These are phyloP conservation scores for Mycena latifolia DNA, from an alignment of 768 basidiomycete species.

Conservation along the genomic window DNA sequence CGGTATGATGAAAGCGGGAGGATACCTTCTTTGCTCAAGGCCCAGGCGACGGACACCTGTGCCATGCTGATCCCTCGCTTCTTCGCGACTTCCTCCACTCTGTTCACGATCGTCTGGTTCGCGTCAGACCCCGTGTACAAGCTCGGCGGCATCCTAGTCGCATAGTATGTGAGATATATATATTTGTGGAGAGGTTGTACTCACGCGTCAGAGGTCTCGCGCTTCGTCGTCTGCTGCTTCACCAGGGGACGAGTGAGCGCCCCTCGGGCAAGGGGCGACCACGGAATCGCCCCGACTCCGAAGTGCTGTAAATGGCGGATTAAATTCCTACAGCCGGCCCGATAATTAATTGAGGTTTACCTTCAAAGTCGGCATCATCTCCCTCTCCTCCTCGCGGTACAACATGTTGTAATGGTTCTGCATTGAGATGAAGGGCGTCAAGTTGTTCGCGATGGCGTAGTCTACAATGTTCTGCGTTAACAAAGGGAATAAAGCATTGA, in stretches of 20 bases:
- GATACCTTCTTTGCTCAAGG: neutral
- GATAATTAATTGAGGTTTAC: neutral
- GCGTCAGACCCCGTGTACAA: neutral
- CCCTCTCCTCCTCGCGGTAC: conserved; percentile 14
- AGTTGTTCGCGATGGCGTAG: conserved; percentile 20
- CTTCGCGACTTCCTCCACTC: conserved; percentile 3
- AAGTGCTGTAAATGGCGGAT: neutral
- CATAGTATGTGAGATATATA: no score
- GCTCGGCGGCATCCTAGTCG: neutral
- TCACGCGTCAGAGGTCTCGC: no score
- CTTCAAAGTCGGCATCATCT: conserved; percentile 15
- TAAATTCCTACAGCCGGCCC: no score
- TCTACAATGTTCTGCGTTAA: neutral
- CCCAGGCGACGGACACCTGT: neutral
- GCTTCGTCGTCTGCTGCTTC: neutral
- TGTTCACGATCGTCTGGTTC: neutral
- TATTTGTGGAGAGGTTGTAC: no score
- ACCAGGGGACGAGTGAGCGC: conserved; percentile 10
- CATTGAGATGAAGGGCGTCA: conserved; percentile 24
- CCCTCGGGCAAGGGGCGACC: conserved; percentile 15
- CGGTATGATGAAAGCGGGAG: no score
- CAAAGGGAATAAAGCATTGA: neutral
- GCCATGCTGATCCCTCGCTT: conserved; percentile 4
- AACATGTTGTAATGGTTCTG: conserved; percentile 20
- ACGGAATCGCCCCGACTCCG: conserved; percentile 10